Percentiles rank a stretch among this genome's conserved stretches.
Evolutionary conservation across 164 flowering plant genomes (phyloP).

Genomic region (Annona squamosa): DNA sequence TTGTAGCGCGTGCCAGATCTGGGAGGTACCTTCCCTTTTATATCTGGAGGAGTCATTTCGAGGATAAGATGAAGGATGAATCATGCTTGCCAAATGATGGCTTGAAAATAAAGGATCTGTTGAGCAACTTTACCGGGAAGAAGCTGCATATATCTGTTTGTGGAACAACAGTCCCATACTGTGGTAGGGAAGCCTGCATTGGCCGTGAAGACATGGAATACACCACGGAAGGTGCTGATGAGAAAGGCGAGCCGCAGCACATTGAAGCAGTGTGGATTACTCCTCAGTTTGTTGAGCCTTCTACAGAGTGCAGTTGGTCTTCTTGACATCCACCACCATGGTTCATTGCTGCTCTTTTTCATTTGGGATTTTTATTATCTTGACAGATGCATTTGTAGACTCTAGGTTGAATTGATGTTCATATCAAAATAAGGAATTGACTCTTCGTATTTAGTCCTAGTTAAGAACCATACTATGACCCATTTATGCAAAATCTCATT

Average conservation of each 20-base stretch:
- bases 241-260: neutral
- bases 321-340: neutral
- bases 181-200: neutral
- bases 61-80: neutral
- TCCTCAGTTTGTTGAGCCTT: neutral
- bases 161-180: neutral
- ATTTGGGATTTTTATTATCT: too few species aligned
- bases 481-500: too few species aligned
- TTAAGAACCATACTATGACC: too few species aligned
- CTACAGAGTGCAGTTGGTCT: neutral
- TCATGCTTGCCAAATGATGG: neutral
- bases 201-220: neutral
- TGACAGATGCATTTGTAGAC: too few species aligned
- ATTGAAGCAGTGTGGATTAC: neutral
- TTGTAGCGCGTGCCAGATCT: neutral
- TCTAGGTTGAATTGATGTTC: too few species aligned
- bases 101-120: neutral
- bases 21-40: neutral
- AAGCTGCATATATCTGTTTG: neutral
- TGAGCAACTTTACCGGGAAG: neutral
- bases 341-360: too few species aligned
- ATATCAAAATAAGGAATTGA: too few species aligned
- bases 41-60: neutral
- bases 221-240: neutral
- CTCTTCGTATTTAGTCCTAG: too few species aligned